Evolutionary conservation across 139 green algal species (phyloP).

Genomic region (Eudorina sp.): DNA sequence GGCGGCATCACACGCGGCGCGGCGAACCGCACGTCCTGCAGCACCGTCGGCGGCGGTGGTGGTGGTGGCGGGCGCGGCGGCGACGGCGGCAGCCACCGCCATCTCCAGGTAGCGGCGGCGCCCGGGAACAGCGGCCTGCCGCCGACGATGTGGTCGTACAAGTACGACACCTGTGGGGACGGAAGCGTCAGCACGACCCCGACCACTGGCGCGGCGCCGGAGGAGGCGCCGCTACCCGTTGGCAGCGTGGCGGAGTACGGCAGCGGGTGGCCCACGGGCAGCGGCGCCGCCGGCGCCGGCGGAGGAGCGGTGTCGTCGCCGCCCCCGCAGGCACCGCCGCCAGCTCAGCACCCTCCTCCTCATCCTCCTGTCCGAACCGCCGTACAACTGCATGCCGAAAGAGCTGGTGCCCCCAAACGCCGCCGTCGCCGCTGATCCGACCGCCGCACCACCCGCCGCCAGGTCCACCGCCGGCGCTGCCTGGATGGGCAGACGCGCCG

Average conservation of each 20-base stretch:
- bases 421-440: too few species aligned
- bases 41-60: background rate
- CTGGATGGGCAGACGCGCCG: too few species aligned
- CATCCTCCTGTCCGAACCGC: too few species aligned
- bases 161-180: constrained; percentile 36
- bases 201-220: background rate
- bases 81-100: constrained; percentile 55
- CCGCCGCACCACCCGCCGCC: too few species aligned
- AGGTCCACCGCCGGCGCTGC: too few species aligned
- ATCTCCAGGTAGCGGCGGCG: constrained; percentile 73
- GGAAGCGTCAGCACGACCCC: constrained; percentile 45
- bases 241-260: constrained; percentile 38
- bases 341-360: too few species aligned
- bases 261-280: constrained; percentile 70
- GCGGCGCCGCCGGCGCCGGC: too few species aligned
- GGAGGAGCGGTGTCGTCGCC: too few species aligned
- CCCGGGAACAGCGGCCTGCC: constrained; percentile 52
- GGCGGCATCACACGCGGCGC: constrained; percentile 67
- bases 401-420: too few species aligned
- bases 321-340: too few species aligned
- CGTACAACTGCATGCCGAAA: too few species aligned
- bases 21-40: constrained; percentile 51
- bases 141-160: constrained; percentile 64
- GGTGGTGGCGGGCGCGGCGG: background rate
- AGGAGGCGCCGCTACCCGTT: background rate